These are phyloP conservation scores for Allantophomopsis cytisporea DNA, from an alignment of 2,329 filamentous ascomycete genomes.

Conservation along the genomic window DNA sequence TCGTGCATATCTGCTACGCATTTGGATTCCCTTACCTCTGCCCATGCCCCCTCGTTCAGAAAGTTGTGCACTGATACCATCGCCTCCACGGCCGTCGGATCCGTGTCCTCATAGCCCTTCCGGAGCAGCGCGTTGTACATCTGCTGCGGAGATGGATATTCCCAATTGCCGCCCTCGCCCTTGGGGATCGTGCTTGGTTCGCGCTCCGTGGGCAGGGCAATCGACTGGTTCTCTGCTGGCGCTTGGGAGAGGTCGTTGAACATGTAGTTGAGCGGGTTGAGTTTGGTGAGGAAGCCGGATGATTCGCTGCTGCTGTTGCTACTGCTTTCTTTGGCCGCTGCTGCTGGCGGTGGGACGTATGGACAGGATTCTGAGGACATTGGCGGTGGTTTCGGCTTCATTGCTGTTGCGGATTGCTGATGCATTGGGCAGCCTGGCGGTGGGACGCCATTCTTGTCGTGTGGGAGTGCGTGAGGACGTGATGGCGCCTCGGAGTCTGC, in stretches of 20 bases:
- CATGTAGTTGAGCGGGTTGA: slow-evolving; percentile 91
- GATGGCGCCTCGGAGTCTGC: slow-evolving; percentile 26
- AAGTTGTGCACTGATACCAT: slow-evolving; percentile 99
- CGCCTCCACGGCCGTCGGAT: slow-evolving; percentile 80
- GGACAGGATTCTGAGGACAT: slow-evolving; percentile 16
- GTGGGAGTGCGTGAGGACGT: slow-evolving; percentile 10
- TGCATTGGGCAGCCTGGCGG: slow-evolving; percentile 57
- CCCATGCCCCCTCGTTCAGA: slow-evolving; percentile 93
- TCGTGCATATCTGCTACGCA: too few relatives aligned
- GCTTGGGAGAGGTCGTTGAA: slow-evolving; percentile 74
- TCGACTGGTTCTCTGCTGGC: slow-evolving; percentile 57
- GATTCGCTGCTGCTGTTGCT: slow-evolving; percentile 22
- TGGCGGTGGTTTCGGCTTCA: slow-evolving; percentile 15
- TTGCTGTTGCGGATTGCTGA: slow-evolving; percentile 23
- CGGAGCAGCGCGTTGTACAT: slow-evolving; percentile 98
- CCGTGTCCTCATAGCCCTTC: slow-evolving; percentile 92
- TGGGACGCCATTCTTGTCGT: slow-evolving; percentile 7
- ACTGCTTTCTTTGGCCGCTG: slow-evolving; percentile 13
- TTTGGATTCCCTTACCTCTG: slow-evolving; percentile 39
- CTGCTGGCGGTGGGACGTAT: slow-evolving; percentile 12
- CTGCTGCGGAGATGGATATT: slow-evolving; percentile 95
- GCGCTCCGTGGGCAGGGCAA: slow-evolving; percentile 64
- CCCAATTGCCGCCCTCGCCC: slow-evolving; percentile 75
- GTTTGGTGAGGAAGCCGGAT: slow-evolving; percentile 37
- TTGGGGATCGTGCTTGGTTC: slow-evolving; percentile 87